Evolutionary conservation across 1,139 yeast genomes (phyloP), one percentile per base, ranked within the genome.

Genomic region (Geotrichum macrosporum): DNA sequence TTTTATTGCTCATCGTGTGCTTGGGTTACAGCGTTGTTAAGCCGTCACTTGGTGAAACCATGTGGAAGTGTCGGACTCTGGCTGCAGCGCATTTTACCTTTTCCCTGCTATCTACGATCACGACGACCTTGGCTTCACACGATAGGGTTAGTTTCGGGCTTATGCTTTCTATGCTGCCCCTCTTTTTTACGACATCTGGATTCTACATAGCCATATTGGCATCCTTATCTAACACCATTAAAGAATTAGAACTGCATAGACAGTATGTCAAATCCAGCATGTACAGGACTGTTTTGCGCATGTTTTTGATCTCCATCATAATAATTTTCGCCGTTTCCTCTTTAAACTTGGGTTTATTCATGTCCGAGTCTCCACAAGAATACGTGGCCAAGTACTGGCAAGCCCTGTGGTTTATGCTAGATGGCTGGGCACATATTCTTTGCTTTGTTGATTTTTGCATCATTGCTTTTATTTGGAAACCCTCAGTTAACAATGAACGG

Each of bases 401-500:
- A 67, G 78, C 87, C 32, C 79, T 94, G 56, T 89, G 85, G 72
- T 88, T 92, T 62, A 67, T 87, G 47, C 76, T 83, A 44, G 96
- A 89, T 58, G 94, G 94, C 69, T 88, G 97, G 96, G 95, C 96
- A 33, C 81, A 95, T 51, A 76, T 86, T 40, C 82, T 88, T 13
- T 92, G 87, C 68, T 86, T 84, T 62, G 67, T 81, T 41, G 89
- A 89, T 38, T 89, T 92, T 65, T 76, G 84, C 61, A 78, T 89
- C 5, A 74, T 92, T 57, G 86, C 95, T 9, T 81, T 89, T 73
- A 77, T 92, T 55, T 92, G 97, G 97, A 80, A 98, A 66, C 98
- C 98, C 43, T 88, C 96, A 0, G 94, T 85, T 58, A 87, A 95
- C 35, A 87, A 95, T 54, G 83, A 89, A 61, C 81, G 94, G 78